These are phyloP conservation scores for Chlorella sorokiniana DNA, from an alignment of 139 green algal genomes.

Conservation along the genomic window DNA sequence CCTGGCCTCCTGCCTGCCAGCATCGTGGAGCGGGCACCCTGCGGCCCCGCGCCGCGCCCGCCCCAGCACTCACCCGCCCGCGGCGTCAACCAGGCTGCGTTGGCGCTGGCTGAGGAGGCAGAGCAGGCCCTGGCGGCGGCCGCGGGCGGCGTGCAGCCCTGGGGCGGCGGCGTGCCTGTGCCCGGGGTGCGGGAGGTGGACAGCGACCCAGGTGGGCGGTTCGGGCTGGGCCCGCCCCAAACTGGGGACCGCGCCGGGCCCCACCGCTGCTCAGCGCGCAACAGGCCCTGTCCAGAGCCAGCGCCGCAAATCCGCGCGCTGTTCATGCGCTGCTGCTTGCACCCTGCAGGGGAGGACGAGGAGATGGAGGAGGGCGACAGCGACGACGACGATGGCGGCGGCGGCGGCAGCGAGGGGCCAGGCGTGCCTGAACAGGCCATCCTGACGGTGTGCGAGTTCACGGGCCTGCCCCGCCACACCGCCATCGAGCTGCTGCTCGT, in stretches of 20 bases:
- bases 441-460: constrained; percentile 24
- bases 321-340: neutral
- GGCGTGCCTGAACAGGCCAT: constrained; percentile 22
- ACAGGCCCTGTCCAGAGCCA: neutral
- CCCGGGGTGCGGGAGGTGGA: neutral
- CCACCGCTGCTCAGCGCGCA: too few relatives aligned
- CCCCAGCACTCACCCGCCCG: too few relatives aligned
- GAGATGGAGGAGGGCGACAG: constrained; percentile 15
- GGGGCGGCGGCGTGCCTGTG: neutral
- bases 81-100: too few relatives aligned
- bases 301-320: neutral
- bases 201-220: constrained; percentile 6
- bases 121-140: neutral
- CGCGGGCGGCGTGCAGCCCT: neutral
- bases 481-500: constrained; percentile 28
- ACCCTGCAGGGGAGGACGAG: neutral
- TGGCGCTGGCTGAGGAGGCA: neutral
- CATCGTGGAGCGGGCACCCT: neutral
- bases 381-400: neutral
- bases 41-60: too few relatives aligned
- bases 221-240: neutral
- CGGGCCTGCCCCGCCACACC: constrained; percentile 21
- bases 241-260: too few relatives aligned
- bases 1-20: neutral
- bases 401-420: neutral